phyloP scores from a whole-genome alignment of 2,329 filamentous ascomycete genomes.

The Trichoderma sp. region DNA sequence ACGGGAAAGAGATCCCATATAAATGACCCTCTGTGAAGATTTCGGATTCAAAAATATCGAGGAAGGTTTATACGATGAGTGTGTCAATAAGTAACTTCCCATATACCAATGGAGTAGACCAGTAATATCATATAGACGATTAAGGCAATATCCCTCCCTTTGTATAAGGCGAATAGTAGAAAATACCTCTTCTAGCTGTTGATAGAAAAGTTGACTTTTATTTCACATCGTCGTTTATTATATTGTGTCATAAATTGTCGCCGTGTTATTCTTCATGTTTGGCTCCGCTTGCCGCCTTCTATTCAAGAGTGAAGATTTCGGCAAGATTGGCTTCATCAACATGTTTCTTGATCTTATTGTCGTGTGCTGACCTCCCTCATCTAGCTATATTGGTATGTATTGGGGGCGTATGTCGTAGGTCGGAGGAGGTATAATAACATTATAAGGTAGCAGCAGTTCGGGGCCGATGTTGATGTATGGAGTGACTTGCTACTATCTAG shows the following conservation, averaged over 20 bases:
- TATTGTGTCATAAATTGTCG: not conserved
- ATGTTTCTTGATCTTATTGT: not conserved
- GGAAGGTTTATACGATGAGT: not conserved
- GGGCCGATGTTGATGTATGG: too few species aligned
- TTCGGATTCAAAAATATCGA: not conserved
- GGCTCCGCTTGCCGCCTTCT: not conserved
- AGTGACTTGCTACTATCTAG: too few species aligned
- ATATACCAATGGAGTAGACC: not conserved
- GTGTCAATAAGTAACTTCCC: not conserved
- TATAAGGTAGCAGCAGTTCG: too few species aligned
- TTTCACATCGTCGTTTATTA: not conserved
- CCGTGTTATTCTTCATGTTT: not conserved
- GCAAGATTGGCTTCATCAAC: not conserved
- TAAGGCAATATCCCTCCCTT: not conserved
- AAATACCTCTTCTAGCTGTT: not conserved
- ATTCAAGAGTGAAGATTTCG: accelerated
- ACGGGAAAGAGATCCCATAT: not conserved
- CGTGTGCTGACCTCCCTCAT: not conserved
- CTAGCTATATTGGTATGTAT: not conserved
- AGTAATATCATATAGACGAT: not conserved
- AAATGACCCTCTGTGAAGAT: not conserved
- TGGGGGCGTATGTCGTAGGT: too few species aligned
- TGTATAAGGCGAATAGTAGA: not conserved
- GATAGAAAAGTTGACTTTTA: not conserved
- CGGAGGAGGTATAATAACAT: too few species aligned